A percentile compares a stretch with the other conserved stretches of the same genome.
These are phyloP conservation scores for Saccharomycopsis oosterbeekiorum DNA, from an alignment of 805 yeast genomes.

Conservation along the genomic window DNA sequence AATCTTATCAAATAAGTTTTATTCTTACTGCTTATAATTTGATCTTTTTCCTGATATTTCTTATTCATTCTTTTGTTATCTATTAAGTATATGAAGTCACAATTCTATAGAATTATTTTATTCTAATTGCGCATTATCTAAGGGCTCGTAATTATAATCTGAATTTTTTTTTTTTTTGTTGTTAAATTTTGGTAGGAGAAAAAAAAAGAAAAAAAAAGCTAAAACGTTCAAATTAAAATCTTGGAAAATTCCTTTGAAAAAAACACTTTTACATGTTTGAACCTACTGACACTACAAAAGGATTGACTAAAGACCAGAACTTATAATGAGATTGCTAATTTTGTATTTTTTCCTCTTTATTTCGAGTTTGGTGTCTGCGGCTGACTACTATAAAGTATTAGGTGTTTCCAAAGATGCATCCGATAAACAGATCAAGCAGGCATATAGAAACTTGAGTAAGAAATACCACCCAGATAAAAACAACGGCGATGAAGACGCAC, in stretches of 20 bases:
- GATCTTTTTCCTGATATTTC: neutral
- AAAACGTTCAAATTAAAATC: too few species aligned
- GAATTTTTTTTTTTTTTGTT: too few species aligned
- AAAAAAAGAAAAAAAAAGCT: too few species aligned
- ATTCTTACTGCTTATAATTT: neutral
- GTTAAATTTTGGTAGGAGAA: too few species aligned
- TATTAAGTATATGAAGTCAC: neutral
- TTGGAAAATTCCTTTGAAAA: too few species aligned
- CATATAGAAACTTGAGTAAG: constrained; percentile 16
- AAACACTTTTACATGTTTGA: too few species aligned
- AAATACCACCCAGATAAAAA: constrained; percentile 93
- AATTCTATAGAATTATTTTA: too few species aligned
- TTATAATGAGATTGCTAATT: neutral
- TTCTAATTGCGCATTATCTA: too few species aligned
- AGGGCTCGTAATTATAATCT: too few species aligned
- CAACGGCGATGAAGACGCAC: constrained; percentile 71
- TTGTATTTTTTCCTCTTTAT: neutral
- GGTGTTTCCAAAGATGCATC: constrained; percentile 46
- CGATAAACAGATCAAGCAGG: constrained; percentile 18
- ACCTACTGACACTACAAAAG: too few species aligned
- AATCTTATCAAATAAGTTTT: neutral
- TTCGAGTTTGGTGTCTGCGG: neutral
- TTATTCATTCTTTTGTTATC: neutral
- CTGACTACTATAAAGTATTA: constrained; percentile 49
- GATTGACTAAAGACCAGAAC: too few species aligned